Evolutionary conservation across 768 basidiomycete genomes (phyloP), one percentile per base, ranked within the genome.

Genomic region (Strobilomyces echinocephalus): DNA sequence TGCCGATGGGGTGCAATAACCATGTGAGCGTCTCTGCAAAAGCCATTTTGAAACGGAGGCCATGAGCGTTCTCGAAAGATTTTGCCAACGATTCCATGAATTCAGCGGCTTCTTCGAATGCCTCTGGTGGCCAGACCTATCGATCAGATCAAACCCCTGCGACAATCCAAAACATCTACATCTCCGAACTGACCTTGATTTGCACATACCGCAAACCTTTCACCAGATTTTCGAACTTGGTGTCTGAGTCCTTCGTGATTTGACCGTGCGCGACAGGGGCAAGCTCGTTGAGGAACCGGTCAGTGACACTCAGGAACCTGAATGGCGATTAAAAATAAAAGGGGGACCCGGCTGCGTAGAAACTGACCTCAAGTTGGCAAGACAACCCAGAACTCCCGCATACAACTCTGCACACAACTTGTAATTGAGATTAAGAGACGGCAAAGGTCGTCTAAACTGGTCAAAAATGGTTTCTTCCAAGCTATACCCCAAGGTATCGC

Each of bases 71-170:
- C 41, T 81, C 83, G 61, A 91, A 97, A 0, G 87, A 84, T 62
- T 85, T 88, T 3, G 93, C 87, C 16, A 97, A 70, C 8, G 84
- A 81, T 55, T 91, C 86, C 70, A 97, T 71, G 60, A 95, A 97
- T 60, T 97, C 94, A 3, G 93, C 87, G 4, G 88, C 91, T 68
- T 94, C 88, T 65, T 97, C 94, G 53, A 97, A 94, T 5, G 88
- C 84, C 65, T 93, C 89, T 14, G 91, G 88, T 2, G 94, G 94
- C 84, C 91, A 97, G 41, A 95, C 93, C 89, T 91, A 58, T 26
- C 16, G 12, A 50, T 24, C 12, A 21, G 4, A 40, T 61, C 24
- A 55, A 52, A 50, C 28, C 2, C 21, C 12, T 21, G 36, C n/a
- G 12, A 36, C 9, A 15, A 35, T 45, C 9, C 30, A n/a, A n/a